Conservation (phyloP, 352 stramenopile species). For the Phytophthora litchii region DNA sequence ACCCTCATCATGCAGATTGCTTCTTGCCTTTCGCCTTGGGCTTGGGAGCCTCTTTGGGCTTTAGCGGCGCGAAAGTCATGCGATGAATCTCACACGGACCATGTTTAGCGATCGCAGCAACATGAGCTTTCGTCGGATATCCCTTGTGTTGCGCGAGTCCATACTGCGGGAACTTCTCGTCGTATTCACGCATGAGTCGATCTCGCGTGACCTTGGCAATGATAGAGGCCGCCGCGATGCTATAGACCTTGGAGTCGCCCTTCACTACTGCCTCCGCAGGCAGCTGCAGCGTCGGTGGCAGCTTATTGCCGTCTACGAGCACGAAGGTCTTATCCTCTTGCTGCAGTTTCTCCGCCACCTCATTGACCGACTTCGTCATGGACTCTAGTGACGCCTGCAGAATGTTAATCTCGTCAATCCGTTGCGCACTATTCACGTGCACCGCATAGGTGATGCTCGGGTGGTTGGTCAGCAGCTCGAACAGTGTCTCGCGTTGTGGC, state of each 20-base stretch:
- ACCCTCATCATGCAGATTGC: conserved; percentile 13
- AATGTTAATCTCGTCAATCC: conserved; percentile 99
- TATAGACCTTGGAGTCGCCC: conserved; percentile 95
- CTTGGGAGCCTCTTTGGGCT: conserved; percentile 59
- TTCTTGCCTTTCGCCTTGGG: conserved; percentile 21
- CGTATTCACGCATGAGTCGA: conserved; percentile 96
- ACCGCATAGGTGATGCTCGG: conserved; percentile 89
- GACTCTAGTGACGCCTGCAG: conserved; percentile 96
- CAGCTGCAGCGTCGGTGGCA: conserved; percentile 89
- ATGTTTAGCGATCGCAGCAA: conserved; percentile 85
- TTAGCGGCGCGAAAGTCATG: conserved; percentile 96
- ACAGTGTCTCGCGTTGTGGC: conserved; percentile 92
- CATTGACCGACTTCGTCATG: conserved; percentile 92
- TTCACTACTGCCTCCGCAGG: conserved; percentile 94
- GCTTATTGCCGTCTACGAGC: conserved; percentile 96
- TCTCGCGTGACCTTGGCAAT: conserved; percentile 98
- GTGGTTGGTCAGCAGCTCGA: conserved; percentile 82
- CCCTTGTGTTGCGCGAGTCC: conserved; percentile 97
- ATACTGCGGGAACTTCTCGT: conserved; percentile 94
- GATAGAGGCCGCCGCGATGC: conserved; percentile 97
- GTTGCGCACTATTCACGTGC: conserved; percentile 66
- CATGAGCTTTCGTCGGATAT: conserved; percentile 95
- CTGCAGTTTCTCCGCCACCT: conserved; percentile 43
- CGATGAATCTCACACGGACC: conserved; percentile 96
- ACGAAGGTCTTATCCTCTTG: conserved; percentile 75